These are phyloP conservation scores for Leucaena leucocephala DNA, from an alignment of 306 rosid species.

Conservation along the genomic window DNA sequence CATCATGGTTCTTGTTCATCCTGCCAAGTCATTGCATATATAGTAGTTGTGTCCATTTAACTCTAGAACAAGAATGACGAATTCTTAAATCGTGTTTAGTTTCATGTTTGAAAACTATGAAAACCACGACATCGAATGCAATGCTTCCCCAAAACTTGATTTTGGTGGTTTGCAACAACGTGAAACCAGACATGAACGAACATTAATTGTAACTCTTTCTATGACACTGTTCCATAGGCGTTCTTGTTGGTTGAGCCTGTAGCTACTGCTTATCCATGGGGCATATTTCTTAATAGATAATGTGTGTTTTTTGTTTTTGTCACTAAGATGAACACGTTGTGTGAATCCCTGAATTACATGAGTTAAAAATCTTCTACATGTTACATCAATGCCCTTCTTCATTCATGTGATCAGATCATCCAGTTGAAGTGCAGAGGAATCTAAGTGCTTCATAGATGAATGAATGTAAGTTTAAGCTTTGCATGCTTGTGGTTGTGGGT, in stretches of 20 bases:
- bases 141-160: too few relatives aligned
- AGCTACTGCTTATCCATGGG: too few relatives aligned
- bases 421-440: background rate
- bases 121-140: too few relatives aligned
- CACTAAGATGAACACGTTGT: background rate
- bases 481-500: background rate
- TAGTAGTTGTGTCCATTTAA: background rate
- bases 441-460: background rate
- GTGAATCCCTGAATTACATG: background rate
- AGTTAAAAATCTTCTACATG: background rate
- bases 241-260: background rate
- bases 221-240: background rate
- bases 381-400: too few relatives aligned
- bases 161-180: too few relatives aligned
- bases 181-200: background rate
- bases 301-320: too few relatives aligned
- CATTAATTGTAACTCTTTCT: background rate
- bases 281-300: background rate
- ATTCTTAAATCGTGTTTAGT: background rate
- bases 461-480: background rate
- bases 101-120: background rate
- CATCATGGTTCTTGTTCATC: slow-evolving; percentile 4
- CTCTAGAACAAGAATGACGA: background rate
- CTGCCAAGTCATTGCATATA: background rate
- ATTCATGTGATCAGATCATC: too few relatives aligned